phyloP scores from a whole-genome alignment of 202 grass and related monocot species.

The Zizania palustris region DNA sequence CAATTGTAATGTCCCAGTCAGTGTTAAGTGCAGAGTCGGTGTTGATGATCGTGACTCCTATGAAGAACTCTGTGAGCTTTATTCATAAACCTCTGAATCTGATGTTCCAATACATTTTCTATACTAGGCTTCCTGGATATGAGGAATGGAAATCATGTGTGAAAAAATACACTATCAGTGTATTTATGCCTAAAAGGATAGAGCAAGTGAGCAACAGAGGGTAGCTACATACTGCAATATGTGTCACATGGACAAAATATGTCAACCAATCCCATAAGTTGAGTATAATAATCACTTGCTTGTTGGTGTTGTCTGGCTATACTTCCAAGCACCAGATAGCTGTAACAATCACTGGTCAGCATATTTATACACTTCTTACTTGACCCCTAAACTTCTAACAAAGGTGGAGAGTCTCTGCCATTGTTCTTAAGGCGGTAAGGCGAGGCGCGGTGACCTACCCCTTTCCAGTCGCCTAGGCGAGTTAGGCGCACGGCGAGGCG shows the following conservation, averaged over 20 bases:
- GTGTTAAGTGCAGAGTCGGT: constrained; percentile 95
- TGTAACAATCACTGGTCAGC: not conserved
- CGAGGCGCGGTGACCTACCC: too few relatives aligned
- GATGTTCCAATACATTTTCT: constrained; percentile 13
- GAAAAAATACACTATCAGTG: not conserved
- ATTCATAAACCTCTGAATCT: constrained; percentile 39
- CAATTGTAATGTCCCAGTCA: constrained; percentile 78
- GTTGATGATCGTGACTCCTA: constrained; percentile 93
- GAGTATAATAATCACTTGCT: not conserved
- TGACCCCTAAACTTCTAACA: not conserved
- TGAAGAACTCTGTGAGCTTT: constrained; percentile 80
- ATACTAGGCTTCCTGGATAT: constrained; percentile 10
- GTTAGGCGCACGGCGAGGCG: too few relatives aligned
- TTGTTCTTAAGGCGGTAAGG: too few relatives aligned
- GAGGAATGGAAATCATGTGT: not conserved
- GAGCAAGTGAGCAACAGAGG: not conserved
- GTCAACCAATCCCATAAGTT: not conserved
- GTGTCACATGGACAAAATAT: constrained; percentile 5
- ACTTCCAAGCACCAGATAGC: not conserved
- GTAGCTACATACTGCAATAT: constrained; percentile 1
- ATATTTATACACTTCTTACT: not conserved
- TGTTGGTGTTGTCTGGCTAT: not conserved
- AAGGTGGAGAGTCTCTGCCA: not conserved
- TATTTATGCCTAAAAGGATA: constrained; percentile 1
- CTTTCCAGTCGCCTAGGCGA: too few relatives aligned